Evolutionary conservation across 2,329 filamentous ascomycete genomes (phyloP).

Genomic region (Aspergillus quadrilineatus): DNA sequence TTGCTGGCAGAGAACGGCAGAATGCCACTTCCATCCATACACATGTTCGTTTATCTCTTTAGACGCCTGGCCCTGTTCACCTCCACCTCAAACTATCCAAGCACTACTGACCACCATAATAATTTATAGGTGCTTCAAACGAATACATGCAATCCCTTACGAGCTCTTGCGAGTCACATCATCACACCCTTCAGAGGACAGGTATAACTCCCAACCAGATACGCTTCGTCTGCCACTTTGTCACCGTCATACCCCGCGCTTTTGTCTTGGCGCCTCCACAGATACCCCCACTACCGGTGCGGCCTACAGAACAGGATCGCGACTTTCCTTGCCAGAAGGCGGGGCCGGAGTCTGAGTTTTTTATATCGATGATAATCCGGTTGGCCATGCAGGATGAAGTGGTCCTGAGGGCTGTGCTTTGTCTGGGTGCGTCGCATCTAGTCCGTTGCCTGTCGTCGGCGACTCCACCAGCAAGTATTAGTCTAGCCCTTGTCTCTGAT

Average conservation of each 20-base stretch:
- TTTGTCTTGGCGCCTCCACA: neutral
- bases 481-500: neutral
- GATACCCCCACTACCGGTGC: neutral
- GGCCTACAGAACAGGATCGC: neutral
- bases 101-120: neutral
- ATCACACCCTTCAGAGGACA: too few relatives aligned
- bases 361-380: neutral
- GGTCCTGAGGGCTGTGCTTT: neutral
- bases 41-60: neutral
- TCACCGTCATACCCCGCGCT: neutral
- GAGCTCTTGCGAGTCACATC: too few relatives aligned
- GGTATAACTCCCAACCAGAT: neutral
- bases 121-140: neutral
- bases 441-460: neutral
- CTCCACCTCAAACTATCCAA: neutral
- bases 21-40: neutral
- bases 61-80: neutral
- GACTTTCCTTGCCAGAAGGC: neutral
- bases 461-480: neutral
- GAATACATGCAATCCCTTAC: neutral
- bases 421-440: neutral
- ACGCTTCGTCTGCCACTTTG: neutral
- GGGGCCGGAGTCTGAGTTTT: neutral
- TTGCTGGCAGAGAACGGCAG: neutral
- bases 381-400: neutral